A percentile compares a stretch with the other conserved stretches of the same genome.
These are phyloP conservation scores for Cylindrodendrum hubeiense DNA, from an alignment of 2,329 filamentous ascomycete genomes.

Conservation along the genomic window DNA sequence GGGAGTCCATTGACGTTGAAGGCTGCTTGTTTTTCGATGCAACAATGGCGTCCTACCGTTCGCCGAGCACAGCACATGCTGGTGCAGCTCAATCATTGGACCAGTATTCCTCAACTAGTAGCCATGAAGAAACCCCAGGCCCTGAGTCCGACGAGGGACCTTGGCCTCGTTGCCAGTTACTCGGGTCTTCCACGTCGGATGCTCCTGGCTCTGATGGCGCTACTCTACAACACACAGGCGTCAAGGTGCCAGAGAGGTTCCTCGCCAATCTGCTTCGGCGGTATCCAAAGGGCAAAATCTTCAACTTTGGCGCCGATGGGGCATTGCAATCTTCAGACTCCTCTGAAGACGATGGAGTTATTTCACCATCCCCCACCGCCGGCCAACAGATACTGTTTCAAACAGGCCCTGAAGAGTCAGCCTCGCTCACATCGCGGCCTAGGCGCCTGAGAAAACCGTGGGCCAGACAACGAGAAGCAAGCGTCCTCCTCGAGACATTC, in stretches of 20 bases:
- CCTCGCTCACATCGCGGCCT: background rate
- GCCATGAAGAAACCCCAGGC: conserved; percentile 37
- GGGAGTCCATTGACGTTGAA: conserved; percentile 55
- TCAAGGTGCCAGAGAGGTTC: conserved; percentile 52
- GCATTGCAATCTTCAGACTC: conserved; percentile 48
- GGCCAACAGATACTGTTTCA: background rate
- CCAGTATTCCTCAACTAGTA: conserved; percentile 31
- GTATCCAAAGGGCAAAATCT: conserved; percentile 61
- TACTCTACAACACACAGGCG: conserved; percentile 18
- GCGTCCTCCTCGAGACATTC: conserved; percentile 50
- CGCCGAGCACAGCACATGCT: background rate
- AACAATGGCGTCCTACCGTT: conserved; percentile 39
- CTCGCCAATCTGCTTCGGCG: conserved; percentile 56
- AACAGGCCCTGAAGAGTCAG: background rate
- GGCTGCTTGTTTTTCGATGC: conserved; percentile 52
- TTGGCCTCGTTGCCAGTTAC: conserved; percentile 44
- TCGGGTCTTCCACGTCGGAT: conserved; percentile 54
- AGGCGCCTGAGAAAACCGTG: conserved; percentile 17
- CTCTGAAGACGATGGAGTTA: conserved; percentile 34
- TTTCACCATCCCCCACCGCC: background rate
- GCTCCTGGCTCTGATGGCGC: conserved; percentile 50
- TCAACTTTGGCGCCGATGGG: conserved; percentile 57
- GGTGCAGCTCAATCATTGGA: conserved; percentile 16
- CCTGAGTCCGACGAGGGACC: background rate
- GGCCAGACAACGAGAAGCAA: conserved; percentile 34